phyloP scores from a whole-genome alignment of 1,139 yeast species.

The Kodamaea alishanica region DNA sequence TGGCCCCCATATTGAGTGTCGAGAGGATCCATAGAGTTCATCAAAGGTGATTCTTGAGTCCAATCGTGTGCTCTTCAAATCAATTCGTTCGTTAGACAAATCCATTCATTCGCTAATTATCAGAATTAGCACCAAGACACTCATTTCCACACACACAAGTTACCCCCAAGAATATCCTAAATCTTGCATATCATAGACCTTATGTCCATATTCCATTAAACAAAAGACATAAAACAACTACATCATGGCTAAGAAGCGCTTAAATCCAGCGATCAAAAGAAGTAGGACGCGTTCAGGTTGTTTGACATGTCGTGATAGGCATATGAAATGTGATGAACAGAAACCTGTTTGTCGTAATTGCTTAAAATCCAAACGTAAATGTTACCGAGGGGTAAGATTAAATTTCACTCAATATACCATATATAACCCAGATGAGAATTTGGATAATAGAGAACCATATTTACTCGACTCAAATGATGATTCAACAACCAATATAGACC shows the following conservation, averaged over 20 bases:
- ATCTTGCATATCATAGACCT: too few species aligned
- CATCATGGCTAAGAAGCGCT: constrained; percentile 18
- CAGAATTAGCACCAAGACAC: too few species aligned
- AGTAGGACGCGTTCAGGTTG: constrained; percentile 44
- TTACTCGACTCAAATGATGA: too few species aligned
- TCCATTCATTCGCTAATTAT: too few species aligned
- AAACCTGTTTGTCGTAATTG: constrained; percentile 46
- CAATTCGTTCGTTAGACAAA: too few species aligned
- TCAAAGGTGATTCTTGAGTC: too few species aligned
- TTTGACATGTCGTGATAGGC: constrained; percentile 46
- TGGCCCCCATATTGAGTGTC: too few species aligned
- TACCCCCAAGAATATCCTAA: too few species aligned
- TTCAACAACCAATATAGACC: constrained; percentile 1
- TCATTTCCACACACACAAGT: too few species aligned
- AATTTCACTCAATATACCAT: constrained; percentile 45
- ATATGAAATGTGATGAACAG: constrained; percentile 48
- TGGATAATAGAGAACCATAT: neutral
- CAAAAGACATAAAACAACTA: neutral
- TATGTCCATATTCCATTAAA: neutral
- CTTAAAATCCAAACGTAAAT: constrained; percentile 39
- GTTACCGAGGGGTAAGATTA: constrained; percentile 43
- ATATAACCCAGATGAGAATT: constrained; percentile 31
- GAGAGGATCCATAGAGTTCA: too few species aligned
- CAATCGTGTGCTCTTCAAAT: too few species aligned
- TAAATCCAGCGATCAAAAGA: constrained; percentile 23